Base-by-base conservation (phyloP, 306 rosid genomes). In the Coriaria nepalensis region DNA sequence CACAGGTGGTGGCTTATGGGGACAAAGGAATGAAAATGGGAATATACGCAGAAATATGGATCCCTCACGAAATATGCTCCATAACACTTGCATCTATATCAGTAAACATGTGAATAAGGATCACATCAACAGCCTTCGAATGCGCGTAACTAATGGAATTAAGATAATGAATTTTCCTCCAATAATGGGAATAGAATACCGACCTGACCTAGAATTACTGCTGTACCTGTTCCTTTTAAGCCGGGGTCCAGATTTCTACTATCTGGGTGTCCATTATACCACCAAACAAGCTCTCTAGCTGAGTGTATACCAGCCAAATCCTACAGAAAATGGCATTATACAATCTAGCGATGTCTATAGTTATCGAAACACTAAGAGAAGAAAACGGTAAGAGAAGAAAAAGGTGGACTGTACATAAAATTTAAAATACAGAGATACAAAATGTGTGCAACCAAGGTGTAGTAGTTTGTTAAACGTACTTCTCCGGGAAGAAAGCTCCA, bases 201-300 rank as follows among this genome's bases (percentile, higher is more conserved):
- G n/a, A 20, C 29, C 92, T 85, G 95, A 43, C 98, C 98, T 71
- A 81, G 92, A 70, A 84, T 73, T 52, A 90, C 87, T 73, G 87
- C 94, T 33, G 94, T 75, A 67, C 77, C 94, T 5, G 76, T 69
- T 65, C 75, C 72, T 63, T 82, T 81, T 56, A 90, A 63, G 63
- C 79, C 75, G 10, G n/a, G n/a, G 62, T 79, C 73, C 44, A 90
- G 87, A 71, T 67, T 65, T 62, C 43, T 69, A n/a, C 74, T 72
- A 77, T 90, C 83, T 53, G 92, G 98, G 38, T 90, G 95, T 65
- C 95, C 98, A 68, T 90, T 90, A 68, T 90, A 84, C 98, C 95
- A 85, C 95, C 95, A 81, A 61, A 90, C 98, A 81, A 84, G 81
- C 68, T 84, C 94, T 71, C 98, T 79, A 50, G 98, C 98, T 9